Percentiles rank a stretch among this genome's conserved stretches.
Conservation (phyloP, 768 basidiomycete species). For the Mycena pura region DNA sequence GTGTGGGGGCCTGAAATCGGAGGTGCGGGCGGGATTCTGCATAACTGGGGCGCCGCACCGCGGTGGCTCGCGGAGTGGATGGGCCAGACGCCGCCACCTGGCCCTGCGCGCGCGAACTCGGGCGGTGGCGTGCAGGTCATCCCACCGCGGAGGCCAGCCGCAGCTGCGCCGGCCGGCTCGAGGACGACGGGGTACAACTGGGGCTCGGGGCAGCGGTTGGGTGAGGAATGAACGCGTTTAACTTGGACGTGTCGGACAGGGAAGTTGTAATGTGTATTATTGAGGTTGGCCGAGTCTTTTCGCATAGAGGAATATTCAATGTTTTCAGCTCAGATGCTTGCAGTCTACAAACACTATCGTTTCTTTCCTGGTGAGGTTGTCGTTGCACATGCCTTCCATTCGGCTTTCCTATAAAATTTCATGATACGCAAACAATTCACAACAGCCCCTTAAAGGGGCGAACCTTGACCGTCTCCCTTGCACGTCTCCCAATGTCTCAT, state of each 20-base stretch:
- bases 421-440: too few relatives aligned
- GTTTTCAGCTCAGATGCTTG: too few relatives aligned
- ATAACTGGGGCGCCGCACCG: conserved; percentile 57
- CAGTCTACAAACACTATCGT: too few relatives aligned
- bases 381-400: too few relatives aligned
- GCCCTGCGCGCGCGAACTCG: conserved; percentile 41
- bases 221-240: too few relatives aligned
- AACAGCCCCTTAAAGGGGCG: too few relatives aligned
- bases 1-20: conserved; percentile 62
- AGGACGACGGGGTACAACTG: conserved; percentile 25
- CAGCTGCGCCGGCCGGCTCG: not conserved
- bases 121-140: conserved; percentile 64
- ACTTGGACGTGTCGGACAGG: conserved; percentile 6
- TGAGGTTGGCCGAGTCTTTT: not conserved
- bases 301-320: too few relatives aligned
- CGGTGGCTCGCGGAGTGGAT: conserved; percentile 61
- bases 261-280: conserved; percentile 16
- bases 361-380: too few relatives aligned
- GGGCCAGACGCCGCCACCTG: conserved; percentile 45
- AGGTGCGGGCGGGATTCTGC: conserved; percentile 47
- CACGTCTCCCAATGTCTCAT: too few relatives aligned
- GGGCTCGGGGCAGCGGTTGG: conserved; percentile 33
- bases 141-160: conserved; percentile 51
- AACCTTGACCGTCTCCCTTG: too few relatives aligned
- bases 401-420: too few relatives aligned